Evolutionary conservation across 1,284 basidiomycete genomes (phyloP).

Genomic region (Caloboletus firmus): DNA sequence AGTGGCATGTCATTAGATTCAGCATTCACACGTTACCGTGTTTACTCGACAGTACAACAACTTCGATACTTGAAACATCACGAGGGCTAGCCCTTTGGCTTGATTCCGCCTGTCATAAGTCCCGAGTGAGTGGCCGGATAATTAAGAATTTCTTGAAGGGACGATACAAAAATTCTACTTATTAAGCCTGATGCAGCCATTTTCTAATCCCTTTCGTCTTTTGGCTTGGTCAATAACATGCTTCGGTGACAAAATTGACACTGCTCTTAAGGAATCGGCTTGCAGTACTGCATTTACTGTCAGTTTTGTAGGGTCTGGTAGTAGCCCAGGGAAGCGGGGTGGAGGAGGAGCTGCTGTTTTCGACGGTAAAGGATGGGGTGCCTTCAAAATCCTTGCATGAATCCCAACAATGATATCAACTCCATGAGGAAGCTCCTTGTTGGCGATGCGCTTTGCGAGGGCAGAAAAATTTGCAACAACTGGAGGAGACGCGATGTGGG

Average conservation of each 20-base stretch:
- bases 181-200: no score
- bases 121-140: no score
- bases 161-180: no score
- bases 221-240: neutral
- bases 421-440: constrained; percentile 27
- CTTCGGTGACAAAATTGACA: neutral
- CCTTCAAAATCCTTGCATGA: constrained; percentile 21
- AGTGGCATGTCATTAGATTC: neutral
- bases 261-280: no score
- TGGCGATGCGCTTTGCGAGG: constrained; percentile 18
- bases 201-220: no score
- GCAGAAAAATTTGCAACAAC: constrained; percentile 14
- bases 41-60: neutral
- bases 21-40: neutral
- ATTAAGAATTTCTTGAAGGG: no score
- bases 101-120: neutral
- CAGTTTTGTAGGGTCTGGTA: no score
- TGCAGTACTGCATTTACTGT: neutral
- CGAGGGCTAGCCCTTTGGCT: neutral
- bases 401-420: constrained; percentile 24
- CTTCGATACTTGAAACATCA: neutral
- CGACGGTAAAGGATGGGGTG: neutral
- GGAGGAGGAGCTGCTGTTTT: neutral
- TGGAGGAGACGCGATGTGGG: constrained; percentile 17
- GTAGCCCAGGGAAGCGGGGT: neutral